Base-by-base conservation (phyloP, 2,329 filamentous ascomycete species). In the Diatrype stigma region DNA sequence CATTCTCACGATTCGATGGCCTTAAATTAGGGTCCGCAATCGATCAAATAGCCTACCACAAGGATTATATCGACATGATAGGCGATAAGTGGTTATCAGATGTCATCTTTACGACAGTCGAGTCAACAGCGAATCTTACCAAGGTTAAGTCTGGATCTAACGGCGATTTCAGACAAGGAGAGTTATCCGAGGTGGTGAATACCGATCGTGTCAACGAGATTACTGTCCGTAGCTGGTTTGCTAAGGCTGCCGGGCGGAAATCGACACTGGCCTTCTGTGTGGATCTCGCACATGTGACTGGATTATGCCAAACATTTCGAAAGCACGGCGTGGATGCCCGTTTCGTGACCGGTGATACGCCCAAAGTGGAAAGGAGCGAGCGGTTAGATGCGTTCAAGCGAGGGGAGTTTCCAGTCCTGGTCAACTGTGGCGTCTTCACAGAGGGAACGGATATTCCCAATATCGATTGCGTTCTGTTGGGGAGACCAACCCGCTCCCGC, bases 391-490 rank as follows among this genome's bases (percentile, higher is more conserved):
- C 81, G 2, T 99, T 99, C 70, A 87, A 81, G 57, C 78, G 74
- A 2, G 81, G 85, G 7, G 81, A 91, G 42, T 97, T 89, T 56
- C 90, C 90, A 0, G 90, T 99, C 1, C 78, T 99, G 14, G 73
- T 99, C 47, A 99, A 99, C 66, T 97, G 94, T 64, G 92, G 92
- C 8, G 89, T 99, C 38, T 97, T 96, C 63, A 97, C 93, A 0
- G 94, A 99, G 72, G 94, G 94, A 2, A 99, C 94, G 1, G 94
- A 99, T 63, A 96, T 99, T 30, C 94, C 95, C 6, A 96, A 96
- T 66, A 89, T 99, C 58, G 94, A 99, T 72, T 97, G 94, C 64
- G 82, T 99, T 22, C 66, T 99, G 8, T 78, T 99, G 8, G 91
- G 88, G 3, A 78, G 94, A 22, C 94, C 94, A 0, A 99, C 94